A percentile compares a stretch with the other conserved stretches of the same genome.
These are phyloP conservation scores for Keithomyces neogunnii DNA, from an alignment of 2,329 filamentous ascomycete species.

Conservation along the genomic window DNA sequence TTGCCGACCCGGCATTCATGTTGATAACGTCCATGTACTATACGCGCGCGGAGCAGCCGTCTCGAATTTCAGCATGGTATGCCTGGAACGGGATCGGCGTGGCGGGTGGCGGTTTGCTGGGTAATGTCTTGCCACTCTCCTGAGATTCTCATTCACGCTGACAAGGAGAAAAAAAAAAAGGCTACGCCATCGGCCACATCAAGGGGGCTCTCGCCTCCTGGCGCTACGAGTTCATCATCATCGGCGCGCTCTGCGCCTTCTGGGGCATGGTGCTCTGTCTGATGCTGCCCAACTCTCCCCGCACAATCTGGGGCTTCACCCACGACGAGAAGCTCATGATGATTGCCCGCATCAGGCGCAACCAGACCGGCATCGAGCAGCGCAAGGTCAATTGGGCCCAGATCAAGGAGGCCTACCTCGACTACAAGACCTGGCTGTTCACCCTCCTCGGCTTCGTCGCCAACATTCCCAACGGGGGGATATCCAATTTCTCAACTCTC, in stretches of 20 bases:
- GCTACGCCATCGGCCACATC: conserved; percentile 54
- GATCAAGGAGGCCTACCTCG: conserved; percentile 45
- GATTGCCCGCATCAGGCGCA: conserved; percentile 44
- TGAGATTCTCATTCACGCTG: not conserved
- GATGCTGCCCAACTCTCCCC: conserved; percentile 48
- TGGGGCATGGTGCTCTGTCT: conserved; percentile 53
- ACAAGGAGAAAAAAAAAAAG: conserved; percentile 6
- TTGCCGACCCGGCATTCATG: conserved; percentile 43
- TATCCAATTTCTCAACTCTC: conserved; percentile 51
- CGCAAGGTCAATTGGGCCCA: conserved; percentile 46
- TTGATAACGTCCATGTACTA: conserved; percentile 60
- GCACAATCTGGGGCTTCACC: conserved; percentile 42
- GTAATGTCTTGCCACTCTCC: conserved; percentile 11
- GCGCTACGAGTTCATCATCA: conserved; percentile 63
- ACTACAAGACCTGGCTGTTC: conserved; percentile 52
- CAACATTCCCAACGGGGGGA: conserved; percentile 50
- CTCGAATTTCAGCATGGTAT: conserved; percentile 52
- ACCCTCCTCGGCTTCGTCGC: conserved; percentile 43
- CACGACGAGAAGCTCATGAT: conserved; percentile 44
- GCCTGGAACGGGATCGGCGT: conserved; percentile 51
- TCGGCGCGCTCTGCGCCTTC: conserved; percentile 44
- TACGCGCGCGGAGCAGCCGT: conserved; percentile 52
- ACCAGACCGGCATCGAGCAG: conserved; percentile 53
- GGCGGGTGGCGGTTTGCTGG: conserved; percentile 43
- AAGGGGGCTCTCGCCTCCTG: conserved; percentile 48